Evolutionary conservation across 179 eudicot species (phyloP).

Genomic region (Silene coronaria): DNA sequence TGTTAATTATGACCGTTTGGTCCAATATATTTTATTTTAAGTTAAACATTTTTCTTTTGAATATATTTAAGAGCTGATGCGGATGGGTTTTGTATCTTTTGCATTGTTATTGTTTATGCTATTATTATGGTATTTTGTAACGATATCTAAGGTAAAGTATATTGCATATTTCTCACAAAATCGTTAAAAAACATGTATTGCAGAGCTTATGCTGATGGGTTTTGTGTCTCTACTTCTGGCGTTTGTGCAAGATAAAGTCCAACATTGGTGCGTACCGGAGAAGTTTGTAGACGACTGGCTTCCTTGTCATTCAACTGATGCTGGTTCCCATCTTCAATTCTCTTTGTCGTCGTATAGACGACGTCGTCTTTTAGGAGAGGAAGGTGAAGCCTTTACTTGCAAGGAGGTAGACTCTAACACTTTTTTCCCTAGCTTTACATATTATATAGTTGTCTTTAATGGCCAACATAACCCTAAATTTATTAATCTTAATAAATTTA

Average conservation of each 20-base stretch:
- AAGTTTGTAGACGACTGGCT: conserved; percentile 19
- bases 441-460: too few relatives aligned
- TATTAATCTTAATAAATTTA: too few relatives aligned
- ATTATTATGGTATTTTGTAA: too few relatives aligned
- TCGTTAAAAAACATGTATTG: not conserved
- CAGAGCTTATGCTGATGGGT: conserved; percentile 34
- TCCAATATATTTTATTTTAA: too few relatives aligned
- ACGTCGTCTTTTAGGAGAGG: conserved; percentile 20
- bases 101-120: too few relatives aligned
- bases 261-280: conserved; percentile 17
- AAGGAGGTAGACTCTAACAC: conserved; percentile 12
- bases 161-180: too few relatives aligned
- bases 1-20: too few relatives aligned
- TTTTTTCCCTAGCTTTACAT: not conserved
- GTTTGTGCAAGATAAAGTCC: conserved; percentile 26
- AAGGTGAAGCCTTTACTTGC: conserved; percentile 1
- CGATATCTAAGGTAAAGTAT: too few relatives aligned
- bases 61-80: too few relatives aligned
- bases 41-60: too few relatives aligned
- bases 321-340: conserved; percentile 9
- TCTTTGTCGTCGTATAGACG: not conserved
- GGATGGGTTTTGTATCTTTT: too few relatives aligned
- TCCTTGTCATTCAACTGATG: conserved; percentile 18
- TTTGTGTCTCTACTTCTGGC: conserved; percentile 29
- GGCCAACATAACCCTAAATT: too few relatives aligned